phyloP scores from a whole-genome alignment of 2,329 filamentous ascomycete genomes.

The Polytolypa hystricis region DNA sequence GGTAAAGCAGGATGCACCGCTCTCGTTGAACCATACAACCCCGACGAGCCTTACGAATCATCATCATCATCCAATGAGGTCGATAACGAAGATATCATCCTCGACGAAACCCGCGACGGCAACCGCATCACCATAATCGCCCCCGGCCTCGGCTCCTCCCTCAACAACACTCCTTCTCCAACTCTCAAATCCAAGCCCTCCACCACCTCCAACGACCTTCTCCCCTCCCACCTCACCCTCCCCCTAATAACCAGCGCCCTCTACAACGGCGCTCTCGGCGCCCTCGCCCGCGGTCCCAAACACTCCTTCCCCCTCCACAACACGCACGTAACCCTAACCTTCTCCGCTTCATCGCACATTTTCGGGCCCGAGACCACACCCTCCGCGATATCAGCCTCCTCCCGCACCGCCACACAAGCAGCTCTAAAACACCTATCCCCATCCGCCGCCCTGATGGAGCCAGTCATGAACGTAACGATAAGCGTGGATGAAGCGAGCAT shows the following conservation, averaged over 20 bases:
- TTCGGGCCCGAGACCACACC: constrained; percentile 57
- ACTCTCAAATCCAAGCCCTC: constrained; percentile 1
- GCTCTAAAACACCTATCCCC: constrained; percentile 51
- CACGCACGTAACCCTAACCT: constrained; percentile 56
- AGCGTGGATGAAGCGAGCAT: constrained; percentile 72
- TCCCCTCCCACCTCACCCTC: constrained; percentile 42
- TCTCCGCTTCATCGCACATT: constrained; percentile 55
- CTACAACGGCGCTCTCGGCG: constrained; percentile 70
- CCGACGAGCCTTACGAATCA: constrained; percentile 9
- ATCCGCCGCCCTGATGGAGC: constrained; percentile 67
- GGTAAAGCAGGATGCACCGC: constrained; percentile 69
- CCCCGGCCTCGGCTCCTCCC: constrained; percentile 33
- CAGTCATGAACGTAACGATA: constrained; percentile 84
- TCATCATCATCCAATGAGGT: constrained; percentile 4
- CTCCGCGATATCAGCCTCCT: constrained; percentile 57
- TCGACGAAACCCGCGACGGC: constrained; percentile 47
- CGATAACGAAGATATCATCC: constrained; percentile 23
- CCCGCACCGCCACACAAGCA: constrained; percentile 54
- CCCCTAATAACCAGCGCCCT: constrained; percentile 44
- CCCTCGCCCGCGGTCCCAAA: constrained; percentile 71
- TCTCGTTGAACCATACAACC: constrained; percentile 48
- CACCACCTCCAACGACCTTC: constrained; percentile 6
- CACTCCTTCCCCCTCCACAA: constrained; percentile 71
- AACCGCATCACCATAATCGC: constrained; percentile 55
- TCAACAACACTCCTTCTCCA: constrained; percentile 42